Percentiles rank a stretch among this genome's conserved stretches.
These are phyloP conservation scores for Colletotrichum magnum DNA, from an alignment of 2,329 filamentous ascomycete genomes.

Conservation along the genomic window DNA sequence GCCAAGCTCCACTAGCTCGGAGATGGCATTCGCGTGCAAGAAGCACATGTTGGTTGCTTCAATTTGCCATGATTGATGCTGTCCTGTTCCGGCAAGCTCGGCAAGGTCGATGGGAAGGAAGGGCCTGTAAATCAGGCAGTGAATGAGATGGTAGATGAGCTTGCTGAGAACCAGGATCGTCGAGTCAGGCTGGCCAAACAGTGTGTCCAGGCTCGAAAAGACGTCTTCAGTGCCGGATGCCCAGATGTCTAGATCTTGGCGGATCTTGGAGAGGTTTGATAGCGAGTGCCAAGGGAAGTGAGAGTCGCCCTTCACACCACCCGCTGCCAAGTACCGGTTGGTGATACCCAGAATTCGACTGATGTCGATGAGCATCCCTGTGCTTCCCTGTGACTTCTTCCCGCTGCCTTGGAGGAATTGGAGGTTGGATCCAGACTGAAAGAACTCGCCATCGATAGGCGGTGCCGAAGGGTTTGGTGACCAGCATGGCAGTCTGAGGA, in stretches of 20 bases:
- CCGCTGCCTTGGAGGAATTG: conserved; percentile 79
- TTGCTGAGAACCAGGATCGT: conserved; percentile 87
- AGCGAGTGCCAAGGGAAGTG: conserved; percentile 93
- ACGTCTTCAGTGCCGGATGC: conserved; percentile 84
- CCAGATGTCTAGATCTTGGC: conserved; percentile 88
- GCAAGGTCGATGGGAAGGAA: conserved; percentile 88
- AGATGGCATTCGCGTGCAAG: conserved; percentile 88
- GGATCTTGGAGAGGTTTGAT: conserved; percentile 87
- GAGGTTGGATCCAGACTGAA: conserved; percentile 83
- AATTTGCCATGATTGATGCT: conserved; percentile 94
- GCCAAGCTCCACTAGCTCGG: conserved; percentile 84
- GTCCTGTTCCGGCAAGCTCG: conserved; percentile 83
- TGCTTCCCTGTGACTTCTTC: conserved; percentile 81
- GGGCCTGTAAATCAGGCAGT: conserved; percentile 88
- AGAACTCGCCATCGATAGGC: conserved; percentile 83
- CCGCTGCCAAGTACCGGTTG: conserved; percentile 86
- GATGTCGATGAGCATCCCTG: conserved; percentile 87
- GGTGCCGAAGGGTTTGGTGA: conserved; percentile 72
- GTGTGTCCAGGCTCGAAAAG: conserved; percentile 80
- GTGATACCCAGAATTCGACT: conserved; percentile 86
- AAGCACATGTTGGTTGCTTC: conserved; percentile 91
- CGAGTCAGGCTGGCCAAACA: conserved; percentile 85
- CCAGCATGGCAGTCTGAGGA: conserved; percentile 83
- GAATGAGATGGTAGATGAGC: conserved; percentile 87
- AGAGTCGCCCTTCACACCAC: conserved; percentile 89